These are phyloP conservation scores for Nothophaeocryptopus gaeumannii DNA, from an alignment of 2,329 filamentous ascomycete genomes.

Conservation along the genomic window DNA sequence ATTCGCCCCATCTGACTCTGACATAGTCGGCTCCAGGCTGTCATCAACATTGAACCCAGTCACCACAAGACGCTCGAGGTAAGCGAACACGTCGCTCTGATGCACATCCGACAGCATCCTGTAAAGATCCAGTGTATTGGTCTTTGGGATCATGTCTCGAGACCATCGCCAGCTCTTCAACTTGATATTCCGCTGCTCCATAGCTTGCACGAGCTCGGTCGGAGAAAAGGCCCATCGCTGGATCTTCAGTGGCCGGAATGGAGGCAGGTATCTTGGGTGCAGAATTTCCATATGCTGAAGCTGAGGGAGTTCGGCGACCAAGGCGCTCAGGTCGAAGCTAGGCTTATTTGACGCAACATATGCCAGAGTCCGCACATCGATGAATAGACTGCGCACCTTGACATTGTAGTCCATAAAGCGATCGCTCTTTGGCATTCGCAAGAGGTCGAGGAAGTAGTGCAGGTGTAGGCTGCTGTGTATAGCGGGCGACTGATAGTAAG, in stretches of 20 bases:
- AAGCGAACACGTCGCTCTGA: conserved; percentile 48
- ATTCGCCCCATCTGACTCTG: conserved; percentile 32
- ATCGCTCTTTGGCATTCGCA: conserved; percentile 26
- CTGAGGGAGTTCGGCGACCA: conserved; percentile 64
- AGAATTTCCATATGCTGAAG: conserved; percentile 69
- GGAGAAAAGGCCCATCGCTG: conserved; percentile 65
- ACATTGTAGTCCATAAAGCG: conserved; percentile 59
- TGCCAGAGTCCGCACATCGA: conserved; percentile 62
- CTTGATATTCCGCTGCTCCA: conserved; percentile 51
- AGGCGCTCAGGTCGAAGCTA: conserved; percentile 54
- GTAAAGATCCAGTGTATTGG: conserved; percentile 22
- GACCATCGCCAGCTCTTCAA: conserved; percentile 57
- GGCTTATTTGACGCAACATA: conserved; percentile 54
- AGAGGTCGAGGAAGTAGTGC: conserved; percentile 32
- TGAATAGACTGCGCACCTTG: conserved; percentile 67
- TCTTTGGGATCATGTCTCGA: conserved; percentile 29
- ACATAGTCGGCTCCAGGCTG: conserved; percentile 34
- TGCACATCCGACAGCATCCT: conserved; percentile 36
- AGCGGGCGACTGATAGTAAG: conserved; percentile 35
- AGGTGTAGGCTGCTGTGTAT: conserved; percentile 31
- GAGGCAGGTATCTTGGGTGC: conserved; percentile 65
- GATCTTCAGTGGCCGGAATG: conserved; percentile 58
- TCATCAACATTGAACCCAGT: conserved; percentile 41
- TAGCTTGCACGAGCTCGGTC: conserved; percentile 60
- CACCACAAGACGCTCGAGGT: conserved; percentile 57